A percentile compares a stretch with the other conserved stretches of the same genome.
These are phyloP conservation scores for Pseudoneurospora amorphoporcata DNA, from an alignment of 495 filamentous ascomycete genomes.

Conservation along the genomic window DNA sequence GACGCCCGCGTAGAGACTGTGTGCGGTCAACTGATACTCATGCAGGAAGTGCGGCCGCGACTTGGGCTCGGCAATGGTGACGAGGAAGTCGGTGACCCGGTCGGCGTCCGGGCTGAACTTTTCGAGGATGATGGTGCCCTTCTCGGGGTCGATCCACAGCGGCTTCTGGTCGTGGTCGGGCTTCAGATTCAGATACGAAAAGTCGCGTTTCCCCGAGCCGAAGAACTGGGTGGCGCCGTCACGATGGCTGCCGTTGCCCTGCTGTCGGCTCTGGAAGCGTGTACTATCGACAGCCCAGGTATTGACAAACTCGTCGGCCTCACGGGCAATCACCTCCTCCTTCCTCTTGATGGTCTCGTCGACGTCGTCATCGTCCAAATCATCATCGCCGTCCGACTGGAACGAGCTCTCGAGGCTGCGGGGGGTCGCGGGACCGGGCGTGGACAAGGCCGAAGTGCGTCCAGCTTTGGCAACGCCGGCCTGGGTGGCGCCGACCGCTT, in stretches of 20 bases:
- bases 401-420: conserved; percentile 53
- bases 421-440: conserved; percentile 55
- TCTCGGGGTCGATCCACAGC: conserved; percentile 80
- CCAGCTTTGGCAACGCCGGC: conserved; percentile 40
- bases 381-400: conserved; percentile 40
- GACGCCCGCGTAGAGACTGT: conserved; percentile 90
- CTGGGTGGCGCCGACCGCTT: conserved; percentile 52
- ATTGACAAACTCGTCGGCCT: conserved; percentile 52
- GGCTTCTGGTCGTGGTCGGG: conserved; percentile 80
- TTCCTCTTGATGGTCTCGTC: conserved; percentile 46
- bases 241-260: conserved; percentile 15
- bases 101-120: conserved; percentile 79
- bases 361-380: conserved; percentile 53
- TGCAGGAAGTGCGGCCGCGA: conserved; percentile 82
- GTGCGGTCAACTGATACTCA: conserved; percentile 83
- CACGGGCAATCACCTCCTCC: conserved; percentile 44
- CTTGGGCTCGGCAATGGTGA: conserved; percentile 87
- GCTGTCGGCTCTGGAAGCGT: conserved; percentile 23
- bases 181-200: conserved; percentile 71
- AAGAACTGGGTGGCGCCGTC: conserved; percentile 41
- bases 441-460: conserved; percentile 53
- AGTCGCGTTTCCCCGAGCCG: conserved; percentile 45
- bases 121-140: conserved; percentile 86
- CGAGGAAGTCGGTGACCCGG: conserved; percentile 87
- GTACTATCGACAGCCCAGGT: conserved; percentile 38